Percentiles rank a stretch among this genome's conserved stretches.
Evolutionary conservation across 78 protist genomes (phyloP).

Genomic region (Pigoraptor vietnamica): DNA sequence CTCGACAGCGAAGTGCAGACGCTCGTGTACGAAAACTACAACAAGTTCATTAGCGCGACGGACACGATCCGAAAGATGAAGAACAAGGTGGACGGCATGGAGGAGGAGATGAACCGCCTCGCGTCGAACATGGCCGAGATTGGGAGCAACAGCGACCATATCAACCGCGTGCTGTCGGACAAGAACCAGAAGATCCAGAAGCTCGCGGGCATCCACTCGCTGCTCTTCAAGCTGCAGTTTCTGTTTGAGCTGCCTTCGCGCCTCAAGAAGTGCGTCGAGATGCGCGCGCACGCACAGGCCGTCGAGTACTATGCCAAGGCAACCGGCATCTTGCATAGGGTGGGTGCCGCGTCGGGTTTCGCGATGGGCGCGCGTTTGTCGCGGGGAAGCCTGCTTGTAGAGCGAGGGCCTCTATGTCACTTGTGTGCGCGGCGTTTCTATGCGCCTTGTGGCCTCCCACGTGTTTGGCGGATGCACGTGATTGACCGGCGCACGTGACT

Average conservation of each 20-base stretch:
- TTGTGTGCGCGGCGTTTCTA: too few species aligned
- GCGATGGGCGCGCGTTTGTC: too few species aligned
- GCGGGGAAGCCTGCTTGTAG: not conserved
- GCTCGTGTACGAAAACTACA: slow-evolving; percentile 92
- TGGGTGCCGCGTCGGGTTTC: too few species aligned
- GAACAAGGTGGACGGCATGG: slow-evolving; percentile 76
- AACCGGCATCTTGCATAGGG: slow-evolving; percentile 41
- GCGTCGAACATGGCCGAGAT: slow-evolving; percentile 58
- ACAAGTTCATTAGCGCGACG: slow-evolving; percentile 88
- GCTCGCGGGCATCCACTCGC: slow-evolving; percentile 46
- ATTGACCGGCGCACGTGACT: too few species aligned
- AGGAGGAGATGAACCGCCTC: slow-evolving; percentile 62
- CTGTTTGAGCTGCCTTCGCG: slow-evolving; percentile 81
- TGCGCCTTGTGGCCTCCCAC: too few species aligned
- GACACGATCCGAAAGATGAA: slow-evolving; percentile 90
- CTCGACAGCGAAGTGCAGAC: slow-evolving; percentile 86
- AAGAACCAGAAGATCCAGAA: slow-evolving; percentile 54
- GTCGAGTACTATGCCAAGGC: slow-evolving; percentile 66
- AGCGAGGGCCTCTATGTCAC: too few species aligned
- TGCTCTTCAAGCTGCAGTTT: slow-evolving; percentile 62
- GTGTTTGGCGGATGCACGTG: too few species aligned
- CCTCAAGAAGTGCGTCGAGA: slow-evolving; percentile 60
- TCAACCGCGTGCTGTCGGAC: slow-evolving; percentile 43
- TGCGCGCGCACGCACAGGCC: slow-evolving; percentile 49
- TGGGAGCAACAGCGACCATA: slow-evolving; percentile 22